Evolutionary conservation across 805 yeast species (phyloP).

Genomic region (Metschnikowia matae): DNA sequence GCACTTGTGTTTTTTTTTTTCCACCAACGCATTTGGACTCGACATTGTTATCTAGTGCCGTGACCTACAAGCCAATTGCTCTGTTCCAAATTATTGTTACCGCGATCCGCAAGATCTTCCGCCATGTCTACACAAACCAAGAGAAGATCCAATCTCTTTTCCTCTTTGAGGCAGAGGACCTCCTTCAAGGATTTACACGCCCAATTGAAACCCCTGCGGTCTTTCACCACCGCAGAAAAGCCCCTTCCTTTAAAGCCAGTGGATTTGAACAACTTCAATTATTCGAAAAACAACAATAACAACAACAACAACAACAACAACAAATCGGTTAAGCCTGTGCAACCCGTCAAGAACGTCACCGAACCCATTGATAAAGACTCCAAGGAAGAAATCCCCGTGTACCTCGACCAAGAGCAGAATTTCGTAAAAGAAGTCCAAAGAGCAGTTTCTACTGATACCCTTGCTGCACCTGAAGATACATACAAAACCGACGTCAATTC

Average conservation of each 20-base stretch:
- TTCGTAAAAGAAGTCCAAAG: background rate
- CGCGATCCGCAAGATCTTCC: background rate
- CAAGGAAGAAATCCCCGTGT: background rate
- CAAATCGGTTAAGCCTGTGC: background rate
- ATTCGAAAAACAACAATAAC: background rate
- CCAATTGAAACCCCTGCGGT: constrained; percentile 1
- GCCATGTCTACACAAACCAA: background rate
- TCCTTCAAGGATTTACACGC: constrained; percentile 10
- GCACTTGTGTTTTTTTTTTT: background rate
- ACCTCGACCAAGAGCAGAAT: background rate
- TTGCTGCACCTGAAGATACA: background rate
- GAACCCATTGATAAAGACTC: background rate
- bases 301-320: background rate
- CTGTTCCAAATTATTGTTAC: background rate
- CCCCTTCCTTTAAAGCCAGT: constrained; percentile 3
- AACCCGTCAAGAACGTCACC: background rate
- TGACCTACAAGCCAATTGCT: background rate
- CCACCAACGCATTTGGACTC: background rate
- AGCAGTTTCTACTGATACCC: background rate
- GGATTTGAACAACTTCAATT: background rate
- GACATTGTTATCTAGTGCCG: background rate
- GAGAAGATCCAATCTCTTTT: constrained; percentile 11
- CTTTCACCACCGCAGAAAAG: background rate
- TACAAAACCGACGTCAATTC: background rate
- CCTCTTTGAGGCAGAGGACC: constrained; percentile 9